Conservation (phyloP, 2,329 filamentous ascomycete species). For the Diaporthe sp. region DNA sequence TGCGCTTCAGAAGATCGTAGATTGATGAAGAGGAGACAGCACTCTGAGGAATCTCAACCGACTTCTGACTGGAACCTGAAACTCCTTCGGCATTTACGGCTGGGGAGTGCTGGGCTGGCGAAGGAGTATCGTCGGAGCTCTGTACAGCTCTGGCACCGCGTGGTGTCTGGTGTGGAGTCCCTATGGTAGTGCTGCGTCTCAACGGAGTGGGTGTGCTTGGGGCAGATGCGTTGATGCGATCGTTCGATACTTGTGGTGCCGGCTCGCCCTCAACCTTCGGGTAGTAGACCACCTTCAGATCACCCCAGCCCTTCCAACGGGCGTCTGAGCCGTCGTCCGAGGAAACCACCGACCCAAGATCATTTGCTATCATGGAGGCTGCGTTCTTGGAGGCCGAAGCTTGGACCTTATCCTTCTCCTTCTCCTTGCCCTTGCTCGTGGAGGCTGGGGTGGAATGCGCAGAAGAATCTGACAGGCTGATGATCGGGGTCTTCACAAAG, state of each 20-base stretch:
- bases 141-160: slow-evolving; percentile 49
- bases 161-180: slow-evolving; percentile 57
- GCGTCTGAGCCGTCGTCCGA: slow-evolving; percentile 59
- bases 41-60: slow-evolving; percentile 74
- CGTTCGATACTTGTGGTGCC: slow-evolving; percentile 37
- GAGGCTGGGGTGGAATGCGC: slow-evolving; percentile 68
- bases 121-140: slow-evolving; percentile 60
- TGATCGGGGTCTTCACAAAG: slow-evolving; percentile 79
- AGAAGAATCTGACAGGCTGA: slow-evolving; percentile 63
- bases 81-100: slow-evolving; percentile 55
- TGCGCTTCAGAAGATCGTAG: slow-evolving; percentile 68
- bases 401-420: slow-evolving; percentile 81
- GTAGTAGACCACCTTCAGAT: slow-evolving; percentile 86
- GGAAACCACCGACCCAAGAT: slow-evolving; percentile 81
- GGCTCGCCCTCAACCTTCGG: slow-evolving; percentile 53
- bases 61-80: slow-evolving; percentile 63
- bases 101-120: slow-evolving; percentile 59
- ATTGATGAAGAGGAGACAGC: slow-evolving; percentile 65
- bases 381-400: slow-evolving; percentile 58
- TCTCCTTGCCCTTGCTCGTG: slow-evolving; percentile 83
- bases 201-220: slow-evolving; percentile 82
- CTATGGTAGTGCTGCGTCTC: slow-evolving; percentile 74
- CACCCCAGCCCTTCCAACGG: slow-evolving; percentile 83
- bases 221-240: slow-evolving; percentile 54
- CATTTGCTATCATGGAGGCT: slow-evolving; percentile 80